phyloP scores from a whole-genome alignment of 257 asterid genomes.

The Capsicum pubescens region DNA sequence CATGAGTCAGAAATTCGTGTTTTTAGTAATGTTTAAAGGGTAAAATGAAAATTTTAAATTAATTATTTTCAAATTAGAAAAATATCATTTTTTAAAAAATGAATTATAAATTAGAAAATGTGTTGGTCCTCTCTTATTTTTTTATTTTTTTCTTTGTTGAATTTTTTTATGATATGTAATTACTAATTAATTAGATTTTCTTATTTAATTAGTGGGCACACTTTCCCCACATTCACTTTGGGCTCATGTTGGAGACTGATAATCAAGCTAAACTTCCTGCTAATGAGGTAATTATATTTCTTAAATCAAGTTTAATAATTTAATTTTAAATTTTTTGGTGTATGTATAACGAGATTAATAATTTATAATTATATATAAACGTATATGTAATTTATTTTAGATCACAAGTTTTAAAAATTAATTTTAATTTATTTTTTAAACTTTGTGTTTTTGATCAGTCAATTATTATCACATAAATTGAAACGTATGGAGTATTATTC shows the following conservation, averaged over 20 bases:
- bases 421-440: no score
- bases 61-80: not conserved
- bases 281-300: slow-evolving; percentile 30
- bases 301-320: not conserved
- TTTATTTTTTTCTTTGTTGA: not conserved
- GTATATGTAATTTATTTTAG: no score
- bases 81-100: not conserved
- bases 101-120: not conserved
- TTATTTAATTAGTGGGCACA: slow-evolving; percentile 76
- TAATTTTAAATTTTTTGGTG: no score
- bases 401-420: no score
- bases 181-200: slow-evolving; percentile 23
- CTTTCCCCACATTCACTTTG: slow-evolving; percentile 91
- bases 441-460: not conserved
- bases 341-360: no score
- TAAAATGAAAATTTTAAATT: not conserved
- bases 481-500: not conserved
- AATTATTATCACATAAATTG: not conserved
- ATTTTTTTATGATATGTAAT: not conserved
- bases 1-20: not conserved
- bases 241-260: slow-evolving; percentile 77
- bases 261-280: slow-evolving; percentile 55
- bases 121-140: not conserved
- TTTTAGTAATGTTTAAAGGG: not conserved
- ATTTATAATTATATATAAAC: no score